Evolutionary conservation across 1,139 yeast species (phyloP).

Genomic region (Kodamaea fungicola): DNA sequence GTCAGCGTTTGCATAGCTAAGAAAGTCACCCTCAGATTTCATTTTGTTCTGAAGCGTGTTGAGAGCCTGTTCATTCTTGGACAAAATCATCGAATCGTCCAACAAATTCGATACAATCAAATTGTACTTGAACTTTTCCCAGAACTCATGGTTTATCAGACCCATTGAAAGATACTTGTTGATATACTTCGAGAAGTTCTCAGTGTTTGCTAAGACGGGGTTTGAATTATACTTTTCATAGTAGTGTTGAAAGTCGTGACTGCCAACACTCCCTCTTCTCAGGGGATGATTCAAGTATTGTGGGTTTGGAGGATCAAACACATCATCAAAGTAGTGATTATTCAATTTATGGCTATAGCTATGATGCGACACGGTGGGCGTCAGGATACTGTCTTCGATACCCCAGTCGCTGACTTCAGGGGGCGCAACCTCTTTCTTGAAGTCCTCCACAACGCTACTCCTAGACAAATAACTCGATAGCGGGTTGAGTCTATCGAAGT

Average conservation of each 20-base stretch:
- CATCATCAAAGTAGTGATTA: slow-evolving; percentile 6
- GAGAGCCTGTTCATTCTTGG: slow-evolving; percentile 41
- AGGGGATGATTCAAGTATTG: slow-evolving; percentile 2
- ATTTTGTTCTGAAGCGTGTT: slow-evolving; percentile 6
- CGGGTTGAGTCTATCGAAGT: slow-evolving; percentile 32
- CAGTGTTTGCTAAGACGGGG: slow-evolving; percentile 16
- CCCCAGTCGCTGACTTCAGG: slow-evolving; percentile 41
- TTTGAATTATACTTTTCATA: slow-evolving; percentile 9
- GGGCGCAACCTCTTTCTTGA: slow-evolving; percentile 1
- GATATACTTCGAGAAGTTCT: slow-evolving; percentile 25
- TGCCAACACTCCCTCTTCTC: slow-evolving; percentile 4
- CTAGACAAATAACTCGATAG: slow-evolving; percentile 20
- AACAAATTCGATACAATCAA: slow-evolving; percentile 39
- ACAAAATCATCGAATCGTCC: slow-evolving; percentile 42
- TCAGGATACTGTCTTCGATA: slow-evolving; percentile 26
- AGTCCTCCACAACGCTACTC: slow-evolving; percentile 9
- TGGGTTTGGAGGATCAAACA: slow-evolving; percentile 6
- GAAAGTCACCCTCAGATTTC: background rate
- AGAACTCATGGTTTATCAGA: slow-evolving; percentile 20
- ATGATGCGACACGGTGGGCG: slow-evolving; percentile 16
- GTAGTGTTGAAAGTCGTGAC: slow-evolving; percentile 12
- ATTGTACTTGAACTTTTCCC: slow-evolving; percentile 44
- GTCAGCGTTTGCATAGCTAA: slow-evolving; percentile 3
- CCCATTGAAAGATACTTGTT: slow-evolving; percentile 25
- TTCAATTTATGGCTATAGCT: slow-evolving; percentile 9